Evolutionary conservation across 2,329 filamentous ascomycete genomes (phyloP).

Genomic region (Trichoderma gracile): DNA sequence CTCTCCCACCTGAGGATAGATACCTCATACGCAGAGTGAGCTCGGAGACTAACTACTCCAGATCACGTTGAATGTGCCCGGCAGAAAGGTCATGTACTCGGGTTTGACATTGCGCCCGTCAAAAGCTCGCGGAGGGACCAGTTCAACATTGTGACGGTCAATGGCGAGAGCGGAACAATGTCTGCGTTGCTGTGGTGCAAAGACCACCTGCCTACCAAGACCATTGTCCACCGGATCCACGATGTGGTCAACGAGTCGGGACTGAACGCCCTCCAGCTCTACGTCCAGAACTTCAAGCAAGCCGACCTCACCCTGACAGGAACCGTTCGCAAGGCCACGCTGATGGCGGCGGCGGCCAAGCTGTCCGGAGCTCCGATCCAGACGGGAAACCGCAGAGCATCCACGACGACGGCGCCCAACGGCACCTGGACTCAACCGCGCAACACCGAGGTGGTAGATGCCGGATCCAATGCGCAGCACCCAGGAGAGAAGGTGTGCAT

Average conservation of each 20-base stretch:
- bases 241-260: constrained; percentile 71
- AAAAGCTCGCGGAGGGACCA: constrained; percentile 86
- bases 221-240: constrained; percentile 73
- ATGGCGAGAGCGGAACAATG: constrained; percentile 78
- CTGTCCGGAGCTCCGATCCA: constrained; percentile 41
- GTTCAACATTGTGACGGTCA: constrained; percentile 75
- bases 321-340: constrained; percentile 87
- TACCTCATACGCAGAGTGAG: too few species aligned
- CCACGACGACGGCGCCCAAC: constrained; percentile 48
- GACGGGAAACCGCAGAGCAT: constrained; percentile 54
- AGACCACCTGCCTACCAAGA: constrained; percentile 74
- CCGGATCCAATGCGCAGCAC: constrained; percentile 36
- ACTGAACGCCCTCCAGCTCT: constrained; percentile 81
- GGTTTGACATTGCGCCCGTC: constrained; percentile 86
- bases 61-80: constrained; percentile 86
- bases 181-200: constrained; percentile 90
- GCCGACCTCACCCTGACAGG: constrained; percentile 88
- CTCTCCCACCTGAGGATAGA: neutral
- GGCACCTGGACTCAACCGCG: constrained; percentile 29
- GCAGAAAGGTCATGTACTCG: constrained; percentile 77
- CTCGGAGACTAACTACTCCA: constrained; percentile 25
- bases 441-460: constrained; percentile 34
- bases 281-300: constrained; percentile 88
- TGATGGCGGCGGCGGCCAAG: constrained; percentile 67
- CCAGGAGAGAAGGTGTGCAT: constrained; percentile 59